These are phyloP conservation scores for Verbena officinalis DNA, from an alignment of 257 asterid species.

Conservation along the genomic window DNA sequence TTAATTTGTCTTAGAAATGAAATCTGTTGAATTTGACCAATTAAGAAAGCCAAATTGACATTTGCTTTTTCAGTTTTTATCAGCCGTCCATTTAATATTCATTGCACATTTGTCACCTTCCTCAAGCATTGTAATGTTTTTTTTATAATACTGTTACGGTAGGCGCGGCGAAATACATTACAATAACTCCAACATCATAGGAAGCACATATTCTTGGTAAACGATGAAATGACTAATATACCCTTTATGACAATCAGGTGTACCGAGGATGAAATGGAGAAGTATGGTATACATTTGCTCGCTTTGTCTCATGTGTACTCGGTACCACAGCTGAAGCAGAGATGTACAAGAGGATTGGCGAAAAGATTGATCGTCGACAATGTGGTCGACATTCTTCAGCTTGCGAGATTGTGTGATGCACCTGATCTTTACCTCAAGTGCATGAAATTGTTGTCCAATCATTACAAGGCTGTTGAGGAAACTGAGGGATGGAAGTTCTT, in stretches of 20 bases:
- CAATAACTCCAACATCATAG: slow-evolving; percentile 23
- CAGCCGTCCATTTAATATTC: slow-evolving; percentile 25
- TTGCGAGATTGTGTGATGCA: slow-evolving; percentile 83
- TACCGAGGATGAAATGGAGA: slow-evolving; percentile 74
- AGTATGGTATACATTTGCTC: slow-evolving; percentile 72
- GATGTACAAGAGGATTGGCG: slow-evolving; percentile 59
- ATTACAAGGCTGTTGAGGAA: slow-evolving; percentile 66
- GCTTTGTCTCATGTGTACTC: slow-evolving; percentile 84
- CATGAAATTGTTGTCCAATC: slow-evolving; percentile 54
- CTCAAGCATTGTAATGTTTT: background rate
- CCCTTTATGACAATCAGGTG: slow-evolving; percentile 55
- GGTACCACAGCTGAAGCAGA: slow-evolving; percentile 81
- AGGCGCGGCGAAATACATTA: slow-evolving; percentile 34
- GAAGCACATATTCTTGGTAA: slow-evolving; percentile 5
- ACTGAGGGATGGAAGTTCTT: slow-evolving; percentile 92
- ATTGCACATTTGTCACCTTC: slow-evolving; percentile 26
- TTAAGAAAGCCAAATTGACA: slow-evolving; percentile 10
- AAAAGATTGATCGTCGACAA: slow-evolving; percentile 50
- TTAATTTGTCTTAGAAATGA: background rate
- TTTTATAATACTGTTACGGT: slow-evolving; percentile 13
- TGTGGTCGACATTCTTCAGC: slow-evolving; percentile 89
- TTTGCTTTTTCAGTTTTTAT: background rate
- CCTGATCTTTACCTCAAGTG: slow-evolving; percentile 80
- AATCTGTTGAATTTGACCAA: slow-evolving; percentile 22
- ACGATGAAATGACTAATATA: slow-evolving; percentile 24